Evolutionary conservation across 352 stramenopile species (phyloP), one percentile per base, ranked within the genome.

Genomic region (Globisporangium megalacanthum): DNA sequence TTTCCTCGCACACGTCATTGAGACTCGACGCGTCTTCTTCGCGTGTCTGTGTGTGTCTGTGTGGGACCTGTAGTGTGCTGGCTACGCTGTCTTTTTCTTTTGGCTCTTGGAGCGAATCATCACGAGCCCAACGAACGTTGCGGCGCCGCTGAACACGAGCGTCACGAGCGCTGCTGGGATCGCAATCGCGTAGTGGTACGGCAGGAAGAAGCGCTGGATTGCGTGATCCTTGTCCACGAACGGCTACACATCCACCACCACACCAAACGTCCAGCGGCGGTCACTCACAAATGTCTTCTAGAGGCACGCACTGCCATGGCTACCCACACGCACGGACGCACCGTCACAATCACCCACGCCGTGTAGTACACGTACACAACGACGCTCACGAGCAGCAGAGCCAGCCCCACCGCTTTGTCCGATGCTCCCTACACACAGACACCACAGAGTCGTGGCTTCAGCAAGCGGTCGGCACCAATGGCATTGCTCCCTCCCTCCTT

Each of bases 291-390:
- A n/a, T n/a, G n/a, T n/a, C n/a, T n/a, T n/a, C n/a, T n/a, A n/a
- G n/a, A n/a, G n/a, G n/a, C n/a, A n/a, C n/a, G n/a, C n/a, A n/a
- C n/a, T n/a, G n/a, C n/a, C n/a, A n/a, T n/a, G n/a, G n/a, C 31
- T 29, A 52, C 4, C 22, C 13, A 37, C 19, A 15, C 3, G 41
- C 4, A 15, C 17, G 3, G 36, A 54, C 64, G 45, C 70, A 97
- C 88, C 81, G 88, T 88, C 46, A 97, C 72, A 61, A 97, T 75
- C 49, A 97, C 88, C 88, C 88, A 97, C 19, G 86, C 64, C 22
- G 83, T 95, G 77, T 97, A 97, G 70, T 97, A 97, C n/a, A 93
- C 72, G 62, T 94, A 97, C 42, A 92, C 80, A 22, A 85, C 60
- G 55, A 95, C 68, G 65, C 80, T 94, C 42, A 94, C 70, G 22